phyloP scores from a whole-genome alignment of 2,329 filamentous ascomycete species.

The Aspergillus calidoustus region DNA sequence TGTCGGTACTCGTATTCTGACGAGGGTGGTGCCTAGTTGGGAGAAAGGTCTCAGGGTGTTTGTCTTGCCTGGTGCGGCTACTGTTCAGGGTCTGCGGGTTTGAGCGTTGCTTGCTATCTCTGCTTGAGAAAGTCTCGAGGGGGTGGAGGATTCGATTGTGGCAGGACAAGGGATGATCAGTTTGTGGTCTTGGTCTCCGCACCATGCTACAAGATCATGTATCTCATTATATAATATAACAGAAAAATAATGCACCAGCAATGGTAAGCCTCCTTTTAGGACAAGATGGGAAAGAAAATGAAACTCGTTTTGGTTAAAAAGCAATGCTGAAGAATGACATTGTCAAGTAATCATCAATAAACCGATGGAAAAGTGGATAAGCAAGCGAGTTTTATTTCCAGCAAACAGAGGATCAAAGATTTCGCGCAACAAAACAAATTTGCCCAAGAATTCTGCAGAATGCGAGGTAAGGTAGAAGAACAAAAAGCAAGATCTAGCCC shows the following conservation, averaged over 20 bases:
- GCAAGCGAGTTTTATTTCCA: slow-evolving; percentile 15
- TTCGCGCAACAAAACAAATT: slow-evolving; percentile 8
- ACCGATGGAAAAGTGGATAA: slow-evolving; percentile 3
- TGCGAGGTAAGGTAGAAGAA: slow-evolving; percentile 12
- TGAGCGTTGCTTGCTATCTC: neutral
- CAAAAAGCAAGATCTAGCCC: slow-evolving; percentile 32
- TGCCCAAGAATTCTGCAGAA: slow-evolving; percentile 12
- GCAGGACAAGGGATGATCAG: neutral
- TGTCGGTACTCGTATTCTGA: neutral
- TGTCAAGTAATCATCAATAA: neutral
- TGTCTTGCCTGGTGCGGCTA: neutral
- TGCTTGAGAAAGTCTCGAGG: neutral
- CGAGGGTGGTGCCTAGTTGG: neutral
- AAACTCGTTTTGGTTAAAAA: neutral
- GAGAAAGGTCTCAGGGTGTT: neutral
- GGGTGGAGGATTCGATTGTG: neutral
- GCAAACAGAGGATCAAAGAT: slow-evolving; percentile 4
- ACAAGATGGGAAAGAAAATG: neutral
- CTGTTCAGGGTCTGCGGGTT: neutral
- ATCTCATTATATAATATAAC: neutral
- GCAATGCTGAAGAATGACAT: slow-evolving; percentile 4
- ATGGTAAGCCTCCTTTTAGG: neutral
- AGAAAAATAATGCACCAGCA: neutral
- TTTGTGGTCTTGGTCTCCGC: neutral
- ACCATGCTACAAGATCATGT: neutral